Evolutionary conservation across 257 asterid species (phyloP).

Genomic region (Gentiana straminea): DNA sequence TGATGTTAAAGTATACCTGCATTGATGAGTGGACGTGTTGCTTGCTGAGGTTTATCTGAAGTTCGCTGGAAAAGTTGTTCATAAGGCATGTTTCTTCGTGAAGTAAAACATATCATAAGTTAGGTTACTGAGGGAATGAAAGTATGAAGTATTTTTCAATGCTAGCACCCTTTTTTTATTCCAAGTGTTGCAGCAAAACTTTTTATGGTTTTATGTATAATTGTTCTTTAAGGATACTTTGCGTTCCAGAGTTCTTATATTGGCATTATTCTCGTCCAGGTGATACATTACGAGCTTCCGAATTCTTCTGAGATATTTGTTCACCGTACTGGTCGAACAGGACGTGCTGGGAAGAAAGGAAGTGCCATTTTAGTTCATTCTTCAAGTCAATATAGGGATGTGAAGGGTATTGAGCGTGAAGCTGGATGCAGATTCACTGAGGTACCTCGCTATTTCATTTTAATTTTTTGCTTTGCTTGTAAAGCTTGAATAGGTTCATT

Average conservation of each 20-base stretch:
- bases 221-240: too few species aligned
- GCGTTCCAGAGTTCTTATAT: neutral
- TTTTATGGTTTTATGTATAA: too few species aligned
- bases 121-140: too few species aligned
- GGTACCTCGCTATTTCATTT: slow-evolving; percentile 23
- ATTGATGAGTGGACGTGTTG: too few species aligned
- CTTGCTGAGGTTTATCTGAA: too few species aligned
- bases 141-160: too few species aligned
- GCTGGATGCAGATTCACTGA: slow-evolving; percentile 73
- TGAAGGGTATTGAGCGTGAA: slow-evolving; percentile 74
- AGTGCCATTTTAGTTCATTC: slow-evolving; percentile 70
- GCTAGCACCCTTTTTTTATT: too few species aligned
- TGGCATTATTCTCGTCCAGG: slow-evolving; percentile 28
- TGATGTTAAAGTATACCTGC: too few species aligned
- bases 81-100: too few species aligned
- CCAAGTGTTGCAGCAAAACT: too few species aligned
- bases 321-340: slow-evolving; percentile 96
- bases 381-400: slow-evolving; percentile 48
- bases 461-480: neutral
- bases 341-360: slow-evolving; percentile 99
- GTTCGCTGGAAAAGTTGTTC: too few species aligned
- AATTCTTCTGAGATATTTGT: slow-evolving; percentile 76
- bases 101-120: too few species aligned
- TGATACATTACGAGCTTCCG: slow-evolving; percentile 87
- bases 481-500: neutral